phyloP scores from a whole-genome alignment of 1,139 yeast genomes.

The Chernovozyma aurita region DNA sequence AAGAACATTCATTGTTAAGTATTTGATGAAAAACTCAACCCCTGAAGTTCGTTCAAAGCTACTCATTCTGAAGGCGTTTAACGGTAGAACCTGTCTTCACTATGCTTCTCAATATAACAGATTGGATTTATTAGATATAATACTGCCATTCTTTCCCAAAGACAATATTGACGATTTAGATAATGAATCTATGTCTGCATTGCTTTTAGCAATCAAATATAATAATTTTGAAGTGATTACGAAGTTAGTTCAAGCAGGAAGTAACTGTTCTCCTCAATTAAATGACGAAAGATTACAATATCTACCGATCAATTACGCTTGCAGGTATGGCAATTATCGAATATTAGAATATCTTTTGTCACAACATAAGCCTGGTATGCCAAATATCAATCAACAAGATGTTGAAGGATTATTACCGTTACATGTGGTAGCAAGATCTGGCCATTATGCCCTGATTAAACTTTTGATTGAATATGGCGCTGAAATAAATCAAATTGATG shows the following conservation, averaged over 20 bases:
- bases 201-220: constrained; percentile 72
- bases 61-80: constrained; percentile 48
- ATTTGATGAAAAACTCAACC: constrained; percentile 24
- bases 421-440: constrained; percentile 85
- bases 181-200: constrained; percentile 75
- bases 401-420: constrained; percentile 87
- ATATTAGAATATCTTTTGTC: constrained; percentile 60
- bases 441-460: constrained; percentile 65
- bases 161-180: constrained; percentile 50
- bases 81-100: constrained; percentile 83
- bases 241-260: constrained; percentile 40
- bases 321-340: constrained; percentile 74
- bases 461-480: constrained; percentile 71
- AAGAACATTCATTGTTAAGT: constrained; percentile 34
- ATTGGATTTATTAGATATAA: constrained; percentile 46
- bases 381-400: constrained; percentile 50
- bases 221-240: constrained; percentile 55
- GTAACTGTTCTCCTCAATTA: constrained; percentile 53
- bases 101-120: constrained; percentile 77
- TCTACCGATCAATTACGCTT: constrained; percentile 84
- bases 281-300: constrained; percentile 53
- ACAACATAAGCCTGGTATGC: constrained; percentile 21
- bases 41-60: constrained; percentile 18
- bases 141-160: constrained; percentile 36
- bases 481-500: constrained; percentile 74